Evolutionary conservation across 2,329 filamentous ascomycete genomes (phyloP), one percentile per base, ranked within the genome.

Genomic region (Phialophora tarda): DNA sequence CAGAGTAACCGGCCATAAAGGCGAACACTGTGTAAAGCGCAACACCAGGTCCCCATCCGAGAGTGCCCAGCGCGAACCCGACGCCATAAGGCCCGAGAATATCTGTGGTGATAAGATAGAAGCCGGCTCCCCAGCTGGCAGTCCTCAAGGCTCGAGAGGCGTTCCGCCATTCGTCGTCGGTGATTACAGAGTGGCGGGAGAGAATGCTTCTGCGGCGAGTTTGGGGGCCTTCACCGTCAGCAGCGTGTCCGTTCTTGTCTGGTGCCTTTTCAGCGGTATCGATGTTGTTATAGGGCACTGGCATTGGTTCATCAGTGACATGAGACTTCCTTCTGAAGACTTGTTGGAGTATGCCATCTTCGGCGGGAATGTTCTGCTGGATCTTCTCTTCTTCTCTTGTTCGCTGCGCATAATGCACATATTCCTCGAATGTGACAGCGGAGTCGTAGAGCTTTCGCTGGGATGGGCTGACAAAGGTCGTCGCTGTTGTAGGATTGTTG

Each of bases 21-120:
- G 79, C 81, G 50, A 83, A 83, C 10, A 80, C 76, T 3, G 80
- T 81, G 66, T 80, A 83, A 2, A 83, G 73, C 0, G 77, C 79
- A n/a, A 83, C 72, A 7, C 81, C 82, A 0, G 82, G 80, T 6
- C 78, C 79, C 71, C 79, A 79, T 21, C 80, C 80, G 73, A 82
- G 70, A 30, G 78, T 74, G 47, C 61, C 48, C 34, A 66, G 64
- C 71, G 74, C 55, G 76, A 71, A 77, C 2, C 78, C 78, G 10
- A 79, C 76, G 24, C 78, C 79, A 60, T 76, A 81, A 1, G 80
- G 80, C 0, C 82, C 82, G 4, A 83, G 72, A 55, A 83, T 80
- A 66, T 83, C 82, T 0, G 82, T 83, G 8, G 82, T 82, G 71
- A 83, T 83, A 57, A 83, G 75, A 59, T 82, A 83, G 69, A 84